These are phyloP conservation scores for Pseudogymnoascus sp. DNA, from an alignment of 2,329 filamentous ascomycete species.

Conservation along the genomic window DNA sequence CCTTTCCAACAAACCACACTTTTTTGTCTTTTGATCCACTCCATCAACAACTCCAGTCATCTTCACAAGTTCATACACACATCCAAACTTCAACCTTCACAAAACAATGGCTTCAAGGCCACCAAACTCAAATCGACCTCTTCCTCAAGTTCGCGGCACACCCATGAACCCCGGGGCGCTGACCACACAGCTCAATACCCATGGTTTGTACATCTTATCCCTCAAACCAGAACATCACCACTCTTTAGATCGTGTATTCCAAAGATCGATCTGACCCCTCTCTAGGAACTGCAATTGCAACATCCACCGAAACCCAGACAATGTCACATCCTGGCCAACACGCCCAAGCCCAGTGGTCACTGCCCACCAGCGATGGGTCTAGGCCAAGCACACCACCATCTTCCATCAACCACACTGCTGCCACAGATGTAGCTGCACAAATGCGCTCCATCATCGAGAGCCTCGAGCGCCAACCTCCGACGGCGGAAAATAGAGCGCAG, in stretches of 20 bases:
- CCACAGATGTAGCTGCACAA: neutral
- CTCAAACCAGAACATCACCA: neutral
- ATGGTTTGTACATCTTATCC: neutral
- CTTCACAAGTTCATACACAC: neutral
- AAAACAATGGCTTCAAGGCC: neutral
- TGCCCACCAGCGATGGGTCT: neutral
- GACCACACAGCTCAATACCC: neutral
- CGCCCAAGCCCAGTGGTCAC: neutral
- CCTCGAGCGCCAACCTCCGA: neutral
- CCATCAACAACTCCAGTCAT: neutral
- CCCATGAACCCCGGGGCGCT: neutral
- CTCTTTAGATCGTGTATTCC: neutral
- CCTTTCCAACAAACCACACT: neutral
- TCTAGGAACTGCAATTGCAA: neutral
- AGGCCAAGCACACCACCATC: neutral
- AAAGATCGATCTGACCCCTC: neutral
- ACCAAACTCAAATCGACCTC: neutral
- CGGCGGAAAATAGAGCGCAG: neutral
- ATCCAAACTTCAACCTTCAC: neutral
- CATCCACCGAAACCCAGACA: neutral
- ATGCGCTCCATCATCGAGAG: constrained; percentile 1
- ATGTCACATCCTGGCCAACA: neutral
- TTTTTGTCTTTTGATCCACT: neutral
- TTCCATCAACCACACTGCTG: neutral
- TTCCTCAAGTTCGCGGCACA: neutral